Evolutionary conservation across 345 rosid genomes (phyloP).

Genomic region (Eucalyptus microcorys): DNA sequence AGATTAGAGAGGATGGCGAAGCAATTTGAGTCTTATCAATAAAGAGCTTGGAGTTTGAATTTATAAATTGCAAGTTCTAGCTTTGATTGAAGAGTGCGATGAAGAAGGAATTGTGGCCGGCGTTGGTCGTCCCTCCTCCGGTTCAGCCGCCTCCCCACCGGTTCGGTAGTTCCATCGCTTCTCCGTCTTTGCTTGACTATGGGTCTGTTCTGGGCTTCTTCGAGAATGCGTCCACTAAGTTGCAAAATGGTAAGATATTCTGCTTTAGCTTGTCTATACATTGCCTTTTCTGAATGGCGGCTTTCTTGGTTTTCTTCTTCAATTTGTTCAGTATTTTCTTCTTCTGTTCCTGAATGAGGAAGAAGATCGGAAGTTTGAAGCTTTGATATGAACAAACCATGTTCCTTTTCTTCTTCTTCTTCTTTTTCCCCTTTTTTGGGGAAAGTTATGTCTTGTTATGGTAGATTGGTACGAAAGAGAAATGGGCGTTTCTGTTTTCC

Average conservation of each 20-base stretch:
- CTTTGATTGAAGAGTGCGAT: too few species aligned
- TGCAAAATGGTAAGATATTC: slow-evolving; percentile 49
- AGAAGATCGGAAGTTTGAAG: background rate
- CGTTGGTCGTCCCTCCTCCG: slow-evolving; percentile 14
- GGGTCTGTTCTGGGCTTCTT: slow-evolving; percentile 52
- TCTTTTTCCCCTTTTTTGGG: too few species aligned
- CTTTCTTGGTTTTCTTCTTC: background rate
- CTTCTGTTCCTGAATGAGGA: background rate
- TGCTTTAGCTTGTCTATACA: background rate
- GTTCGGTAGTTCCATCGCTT: slow-evolving; percentile 19
- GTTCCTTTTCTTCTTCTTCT: background rate
- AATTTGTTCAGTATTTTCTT: background rate
- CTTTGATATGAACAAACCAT: background rate
- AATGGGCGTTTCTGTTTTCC: background rate
- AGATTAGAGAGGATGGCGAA: too few species aligned
- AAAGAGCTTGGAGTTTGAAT: too few species aligned
- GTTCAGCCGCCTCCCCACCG: slow-evolving; percentile 54
- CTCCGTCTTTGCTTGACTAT: background rate
- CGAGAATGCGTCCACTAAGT: slow-evolving; percentile 46
- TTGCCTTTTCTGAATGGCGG: background rate
- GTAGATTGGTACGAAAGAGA: background rate
- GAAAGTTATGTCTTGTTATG: background rate
- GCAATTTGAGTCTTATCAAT: too few species aligned
- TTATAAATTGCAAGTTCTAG: too few species aligned
- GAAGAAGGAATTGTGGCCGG: too few species aligned